These are phyloP conservation scores for Simplicillium aogashimaense DNA, from an alignment of 2,329 filamentous ascomycete genomes.

Conservation along the genomic window DNA sequence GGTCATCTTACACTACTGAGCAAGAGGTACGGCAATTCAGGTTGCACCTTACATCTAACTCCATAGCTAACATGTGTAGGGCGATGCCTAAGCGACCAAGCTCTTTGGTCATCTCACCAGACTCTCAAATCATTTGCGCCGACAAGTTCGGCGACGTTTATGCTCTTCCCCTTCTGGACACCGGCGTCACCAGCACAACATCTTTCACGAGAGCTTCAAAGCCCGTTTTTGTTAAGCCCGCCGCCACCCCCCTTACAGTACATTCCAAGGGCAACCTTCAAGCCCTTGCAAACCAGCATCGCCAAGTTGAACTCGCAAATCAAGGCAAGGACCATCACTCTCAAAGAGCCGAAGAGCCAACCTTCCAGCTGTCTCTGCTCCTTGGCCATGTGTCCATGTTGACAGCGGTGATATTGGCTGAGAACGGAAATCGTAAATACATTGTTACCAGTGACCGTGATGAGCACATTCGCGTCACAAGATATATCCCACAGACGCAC, in stretches of 20 bases:
- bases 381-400: constrained; percentile 95
- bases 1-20: constrained; percentile 59
- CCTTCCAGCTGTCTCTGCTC: constrained; percentile 68
- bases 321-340: constrained; percentile 10
- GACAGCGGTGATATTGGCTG: constrained; percentile 57
- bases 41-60: background rate
- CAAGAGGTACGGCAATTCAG: constrained; percentile 46
- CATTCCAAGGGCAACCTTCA: constrained; percentile 54
- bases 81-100: constrained; percentile 85
- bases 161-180: constrained; percentile 60
- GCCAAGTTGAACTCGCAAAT: constrained; percentile 25
- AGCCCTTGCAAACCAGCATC: constrained; percentile 49
- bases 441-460: constrained; percentile 48
- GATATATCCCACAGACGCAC: constrained; percentile 72
- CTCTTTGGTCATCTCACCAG: constrained; percentile 59
- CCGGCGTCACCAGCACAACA: constrained; percentile 7
- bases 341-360: constrained; percentile 24
- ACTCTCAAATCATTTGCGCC: constrained; percentile 67
- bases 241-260: constrained; percentile 50
- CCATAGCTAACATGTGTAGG: constrained; percentile 33
- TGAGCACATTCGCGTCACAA: constrained; percentile 78
- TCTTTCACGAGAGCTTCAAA: constrained; percentile 13
- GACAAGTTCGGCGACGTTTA: constrained; percentile 99
- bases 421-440: constrained; percentile 31
- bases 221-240: constrained; percentile 29